Evolutionary conservation across 345 rosid genomes (phyloP), one percentile per base, ranked within the genome.

Genomic region (Brassica cretica): DNA sequence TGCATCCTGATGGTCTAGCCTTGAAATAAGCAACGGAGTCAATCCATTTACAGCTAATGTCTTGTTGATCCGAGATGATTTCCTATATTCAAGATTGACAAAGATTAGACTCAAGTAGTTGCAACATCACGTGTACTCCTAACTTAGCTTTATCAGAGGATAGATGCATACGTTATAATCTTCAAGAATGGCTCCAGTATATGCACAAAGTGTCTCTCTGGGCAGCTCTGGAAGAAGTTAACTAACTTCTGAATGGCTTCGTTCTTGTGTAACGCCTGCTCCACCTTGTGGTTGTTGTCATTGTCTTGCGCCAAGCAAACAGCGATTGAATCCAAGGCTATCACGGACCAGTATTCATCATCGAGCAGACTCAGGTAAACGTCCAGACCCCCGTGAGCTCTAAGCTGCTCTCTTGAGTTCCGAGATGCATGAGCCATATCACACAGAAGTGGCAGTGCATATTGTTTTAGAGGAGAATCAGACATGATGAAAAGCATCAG

Each of bases 351-450:
- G 32, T 79, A 59, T 67, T 87, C 90, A 68, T 96, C 95, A 73
- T 93, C 95, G 21, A 96, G 97, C 72, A 96, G 85, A 75, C 98
- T 91, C 82, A 96, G 68, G 74, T 90, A 96, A 72, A 93, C 97
- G 84, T 96, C 98, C 82, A 96, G 85, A 60, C 98, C 98, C 11
- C 96, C 99, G 75, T 96, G 98, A 39, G 94, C 99, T 78, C 99
- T 88, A 73, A 96, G 81, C 80, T 96, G 99, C 82, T 96, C 99
- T 84, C 99, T 89, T 44, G 99, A 91, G 76, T 93, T 96, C 65
- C 97, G 98, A 8, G 99, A 96, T 8, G 99, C 99, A 81, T 96
- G 99, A 70, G 99, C 99, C 99, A 96, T 96, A 85, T 96, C 99
- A 76, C 99, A 96, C 27, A 96, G 83, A 66, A 93, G 86, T 63